These are phyloP conservation scores for Pulicaria dysenterica DNA, from an alignment of 129 eudicot species.

Conservation along the genomic window DNA sequence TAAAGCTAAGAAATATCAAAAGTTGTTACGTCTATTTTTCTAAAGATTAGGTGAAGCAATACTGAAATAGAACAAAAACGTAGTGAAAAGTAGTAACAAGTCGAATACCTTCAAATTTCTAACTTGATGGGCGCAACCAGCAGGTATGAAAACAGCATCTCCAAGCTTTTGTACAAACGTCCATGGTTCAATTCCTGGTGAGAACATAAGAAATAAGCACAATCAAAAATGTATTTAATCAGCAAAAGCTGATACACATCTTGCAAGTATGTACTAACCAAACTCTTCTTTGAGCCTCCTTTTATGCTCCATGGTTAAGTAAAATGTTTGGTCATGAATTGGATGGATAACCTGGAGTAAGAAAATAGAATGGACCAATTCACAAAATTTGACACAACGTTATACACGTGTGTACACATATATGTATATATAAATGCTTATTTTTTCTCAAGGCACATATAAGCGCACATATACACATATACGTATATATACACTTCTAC, in stretches of 20 bases:
- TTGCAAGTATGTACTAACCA: slow-evolving; percentile 43
- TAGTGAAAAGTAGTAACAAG: not conserved
- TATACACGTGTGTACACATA: no score
- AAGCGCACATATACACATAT: no score
- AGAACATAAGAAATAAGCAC: slow-evolving; percentile 12
- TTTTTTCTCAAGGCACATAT: no score
- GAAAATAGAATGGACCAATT: not conserved
- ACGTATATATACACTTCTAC: no score
- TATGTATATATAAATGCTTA: no score
- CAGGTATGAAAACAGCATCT: slow-evolving; percentile 62
- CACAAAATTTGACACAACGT: no score
- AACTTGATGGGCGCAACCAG: slow-evolving; percentile 61
- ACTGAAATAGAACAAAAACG: no score
- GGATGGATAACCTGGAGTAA: slow-evolving; percentile 60
- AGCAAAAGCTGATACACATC: slow-evolving; percentile 1
- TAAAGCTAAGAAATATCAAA: no score
- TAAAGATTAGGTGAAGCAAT: no score
- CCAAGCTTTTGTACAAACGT: slow-evolving; percentile 58
- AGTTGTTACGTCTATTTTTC: no score
- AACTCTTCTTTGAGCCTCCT: slow-evolving; percentile 66
- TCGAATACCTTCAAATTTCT: slow-evolving; percentile 47
- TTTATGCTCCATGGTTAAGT: slow-evolving; percentile 60
- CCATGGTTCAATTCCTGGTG: slow-evolving; percentile 57
- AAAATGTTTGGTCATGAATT: slow-evolving; percentile 71
- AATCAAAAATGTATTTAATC: not conserved